A percentile compares a stretch with the other conserved stretches of the same genome.
These are phyloP conservation scores for Trametes sp. DNA, from an alignment of 1,284 basidiomycete species.

Conservation along the genomic window DNA sequence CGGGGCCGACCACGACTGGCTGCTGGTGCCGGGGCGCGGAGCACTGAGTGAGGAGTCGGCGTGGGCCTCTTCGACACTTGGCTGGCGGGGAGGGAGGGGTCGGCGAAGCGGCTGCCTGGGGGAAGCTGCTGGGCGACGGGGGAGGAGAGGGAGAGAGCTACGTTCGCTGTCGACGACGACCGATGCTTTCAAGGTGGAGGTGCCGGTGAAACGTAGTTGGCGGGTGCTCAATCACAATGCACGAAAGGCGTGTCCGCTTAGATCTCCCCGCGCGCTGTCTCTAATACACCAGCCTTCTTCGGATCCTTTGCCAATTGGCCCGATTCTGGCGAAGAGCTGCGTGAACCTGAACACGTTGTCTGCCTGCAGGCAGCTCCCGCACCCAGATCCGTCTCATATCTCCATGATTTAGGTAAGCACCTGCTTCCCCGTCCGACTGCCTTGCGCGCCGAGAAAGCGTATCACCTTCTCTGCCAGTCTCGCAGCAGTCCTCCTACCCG, in stretches of 20 bases:
- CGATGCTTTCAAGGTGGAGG: conserved; percentile 39
- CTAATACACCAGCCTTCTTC: conserved; percentile 38
- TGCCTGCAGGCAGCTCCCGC: conserved; percentile 47
- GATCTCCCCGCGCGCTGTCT: conserved; percentile 34
- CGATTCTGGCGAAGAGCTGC: conserved; percentile 36
- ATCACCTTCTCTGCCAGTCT: conserved; percentile 21
- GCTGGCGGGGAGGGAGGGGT: conserved; percentile 15
- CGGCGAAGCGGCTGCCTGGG: conserved; percentile 29
- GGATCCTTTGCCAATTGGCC: conserved; percentile 40
- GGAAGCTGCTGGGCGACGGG: conserved; percentile 26
- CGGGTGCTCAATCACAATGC: conserved; percentile 40
- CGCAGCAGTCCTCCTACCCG: conserved; percentile 22
- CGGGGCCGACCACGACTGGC: conserved; percentile 18
- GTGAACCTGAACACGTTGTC: conserved; percentile 44
- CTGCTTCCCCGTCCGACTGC: conserved; percentile 33
- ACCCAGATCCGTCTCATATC: conserved; percentile 39
- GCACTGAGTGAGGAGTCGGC: conserved; percentile 29
- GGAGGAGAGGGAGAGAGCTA: conserved; percentile 25
- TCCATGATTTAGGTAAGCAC: conserved; percentile 43
- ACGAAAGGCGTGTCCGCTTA: conserved; percentile 43
- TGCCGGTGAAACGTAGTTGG: conserved; percentile 36
- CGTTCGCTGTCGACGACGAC: conserved; percentile 39
- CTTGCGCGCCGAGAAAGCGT: conserved; percentile 30
- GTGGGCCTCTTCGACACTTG: conserved; percentile 32
- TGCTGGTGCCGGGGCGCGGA: conserved; percentile 20